These are phyloP conservation scores for Penicillium sp. DNA, from an alignment of 2,329 filamentous ascomycete genomes.

Conservation along the genomic window DNA sequence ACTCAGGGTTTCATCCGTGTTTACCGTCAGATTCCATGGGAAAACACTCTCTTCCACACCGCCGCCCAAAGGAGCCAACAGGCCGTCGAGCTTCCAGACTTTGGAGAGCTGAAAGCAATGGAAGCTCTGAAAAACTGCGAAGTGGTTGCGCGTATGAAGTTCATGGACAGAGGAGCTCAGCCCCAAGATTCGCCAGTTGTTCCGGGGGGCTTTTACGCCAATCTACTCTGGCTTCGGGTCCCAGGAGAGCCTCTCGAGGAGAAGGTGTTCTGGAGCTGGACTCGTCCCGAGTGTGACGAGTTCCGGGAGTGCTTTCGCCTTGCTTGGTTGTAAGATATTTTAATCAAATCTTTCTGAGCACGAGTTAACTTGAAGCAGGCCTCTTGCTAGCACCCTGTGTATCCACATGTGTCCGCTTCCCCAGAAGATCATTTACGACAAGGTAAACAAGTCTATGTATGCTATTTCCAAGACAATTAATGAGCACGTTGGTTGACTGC, in stretches of 20 bases:
- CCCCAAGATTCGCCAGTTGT: neutral
- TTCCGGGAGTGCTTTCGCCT: neutral
- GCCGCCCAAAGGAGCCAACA: neutral
- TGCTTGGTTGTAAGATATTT: neutral
- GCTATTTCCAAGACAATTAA: neutral
- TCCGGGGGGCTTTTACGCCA: neutral
- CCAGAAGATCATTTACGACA: neutral
- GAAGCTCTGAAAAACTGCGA: neutral
- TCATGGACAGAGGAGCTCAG: neutral
- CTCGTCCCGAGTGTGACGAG: neutral
- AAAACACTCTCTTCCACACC: neutral
- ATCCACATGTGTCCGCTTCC: neutral
- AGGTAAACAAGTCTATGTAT: neutral
- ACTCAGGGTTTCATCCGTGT: neutral
- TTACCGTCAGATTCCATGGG: neutral
- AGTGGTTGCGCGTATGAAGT: neutral
- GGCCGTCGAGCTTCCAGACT: neutral
- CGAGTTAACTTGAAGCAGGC: neutral
- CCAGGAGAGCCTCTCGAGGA: neutral
- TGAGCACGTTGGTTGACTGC: too few species aligned
- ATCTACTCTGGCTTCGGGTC: neutral
- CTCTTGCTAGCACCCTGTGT: neutral
- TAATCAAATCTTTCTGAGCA: neutral
- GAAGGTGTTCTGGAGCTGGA: neutral
- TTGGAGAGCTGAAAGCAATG: neutral